A percentile compares a stretch with the other conserved stretches of the same genome.
Evolutionary conservation across 306 rosid species (phyloP).

Genomic region (Quercus mongolica): DNA sequence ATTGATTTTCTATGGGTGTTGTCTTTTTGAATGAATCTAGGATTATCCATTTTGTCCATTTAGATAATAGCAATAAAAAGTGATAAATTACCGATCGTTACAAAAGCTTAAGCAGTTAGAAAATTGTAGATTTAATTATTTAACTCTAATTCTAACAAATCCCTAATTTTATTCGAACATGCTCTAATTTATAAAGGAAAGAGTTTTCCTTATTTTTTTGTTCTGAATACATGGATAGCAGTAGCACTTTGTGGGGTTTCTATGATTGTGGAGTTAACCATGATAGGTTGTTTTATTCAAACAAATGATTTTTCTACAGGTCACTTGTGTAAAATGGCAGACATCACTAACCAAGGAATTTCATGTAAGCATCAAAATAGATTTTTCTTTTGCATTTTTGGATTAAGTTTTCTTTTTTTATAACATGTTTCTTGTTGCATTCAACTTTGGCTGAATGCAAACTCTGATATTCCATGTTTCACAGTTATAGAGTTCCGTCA

Average conservation of each 20-base stretch:
- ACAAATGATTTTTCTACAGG: conserved; percentile 32
- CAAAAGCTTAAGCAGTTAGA: no score
- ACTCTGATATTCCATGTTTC: conserved; percentile 1
- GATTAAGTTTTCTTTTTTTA: neutral
- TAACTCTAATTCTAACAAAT: no score
- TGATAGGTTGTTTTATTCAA: conserved; percentile 1
- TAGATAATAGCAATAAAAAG: no score
- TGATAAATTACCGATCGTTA: no score
- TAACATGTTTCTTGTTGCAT: neutral
- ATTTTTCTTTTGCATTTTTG: neutral
- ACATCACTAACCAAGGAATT: conserved; percentile 94
- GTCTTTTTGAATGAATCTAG: neutral
- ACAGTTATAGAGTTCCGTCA: conserved; percentile 5
- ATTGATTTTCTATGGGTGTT: neutral
- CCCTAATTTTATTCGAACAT: no score
- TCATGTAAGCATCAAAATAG: conserved; percentile 53
- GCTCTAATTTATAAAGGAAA: no score
- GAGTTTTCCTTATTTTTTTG: neutral
- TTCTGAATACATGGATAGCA: neutral
- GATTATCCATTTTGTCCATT: no score
- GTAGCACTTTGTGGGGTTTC: neutral
- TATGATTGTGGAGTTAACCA: neutral
- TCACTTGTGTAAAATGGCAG: conserved; percentile 91
- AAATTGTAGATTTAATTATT: no score
- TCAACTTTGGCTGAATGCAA: neutral